A percentile compares a stretch with the other conserved stretches of the same genome.
These are phyloP conservation scores for Ophiostoma perfectum DNA, from an alignment of 2,329 filamentous ascomycete species.

Conservation along the genomic window DNA sequence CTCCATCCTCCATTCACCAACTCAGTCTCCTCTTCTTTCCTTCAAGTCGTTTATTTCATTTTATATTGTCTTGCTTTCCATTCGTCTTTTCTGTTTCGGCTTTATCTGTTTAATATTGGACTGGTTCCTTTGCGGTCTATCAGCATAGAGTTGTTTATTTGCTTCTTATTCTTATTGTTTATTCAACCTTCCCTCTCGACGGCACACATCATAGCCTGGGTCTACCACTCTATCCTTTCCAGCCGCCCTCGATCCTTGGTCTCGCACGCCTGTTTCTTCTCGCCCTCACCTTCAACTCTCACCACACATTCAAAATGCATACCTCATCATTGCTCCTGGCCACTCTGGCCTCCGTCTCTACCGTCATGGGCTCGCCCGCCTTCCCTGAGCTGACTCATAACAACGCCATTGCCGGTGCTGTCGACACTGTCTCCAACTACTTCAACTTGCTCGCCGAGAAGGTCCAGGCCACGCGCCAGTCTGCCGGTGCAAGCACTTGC, in stretches of 20 bases:
- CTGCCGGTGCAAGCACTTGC: conserved; percentile 43
- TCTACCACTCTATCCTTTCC: background rate
- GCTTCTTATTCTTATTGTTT: background rate
- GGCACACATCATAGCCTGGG: background rate
- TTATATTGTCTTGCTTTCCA: background rate
- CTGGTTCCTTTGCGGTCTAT: background rate
- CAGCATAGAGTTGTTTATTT: background rate
- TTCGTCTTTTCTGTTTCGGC: background rate
- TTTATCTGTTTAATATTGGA: background rate
- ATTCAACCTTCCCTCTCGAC: background rate
- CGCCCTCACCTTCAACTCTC: background rate
- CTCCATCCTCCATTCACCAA: background rate
- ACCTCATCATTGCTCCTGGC: conserved; percentile 38
- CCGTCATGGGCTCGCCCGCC: conserved; percentile 42
- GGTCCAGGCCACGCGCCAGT: conserved; percentile 44
- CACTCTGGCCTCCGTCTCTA: conserved; percentile 41
- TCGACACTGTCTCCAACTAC: conserved; percentile 52
- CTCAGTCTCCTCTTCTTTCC: background rate
- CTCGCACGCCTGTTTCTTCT: background rate
- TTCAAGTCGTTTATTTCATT: background rate
- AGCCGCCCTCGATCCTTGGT: too few species aligned
- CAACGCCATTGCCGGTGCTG: conserved; percentile 37
- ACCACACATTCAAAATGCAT: conserved; percentile 40
- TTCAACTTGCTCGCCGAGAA: conserved; percentile 56
- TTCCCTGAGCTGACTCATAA: conserved; percentile 43